A percentile compares a stretch with the other conserved stretches of the same genome.
Evolutionary conservation across 768 basidiomycete species (phyloP).

Genomic region (Russula sp.): DNA sequence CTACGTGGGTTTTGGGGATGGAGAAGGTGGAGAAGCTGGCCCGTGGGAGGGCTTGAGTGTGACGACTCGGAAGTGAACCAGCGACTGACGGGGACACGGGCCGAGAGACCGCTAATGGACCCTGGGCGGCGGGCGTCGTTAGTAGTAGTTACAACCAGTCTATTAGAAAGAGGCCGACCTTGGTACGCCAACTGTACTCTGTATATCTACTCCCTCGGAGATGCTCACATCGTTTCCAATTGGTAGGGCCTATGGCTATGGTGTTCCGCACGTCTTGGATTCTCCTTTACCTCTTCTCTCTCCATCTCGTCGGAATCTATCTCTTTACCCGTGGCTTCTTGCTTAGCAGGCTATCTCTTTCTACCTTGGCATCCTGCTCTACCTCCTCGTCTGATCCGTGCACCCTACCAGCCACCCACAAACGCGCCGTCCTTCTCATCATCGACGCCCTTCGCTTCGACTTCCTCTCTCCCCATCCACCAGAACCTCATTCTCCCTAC

Average conservation of each 20-base stretch:
- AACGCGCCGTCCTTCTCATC: constrained; percentile 75
- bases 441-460: constrained; percentile 94
- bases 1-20: too few relatives aligned
- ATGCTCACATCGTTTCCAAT: too few relatives aligned
- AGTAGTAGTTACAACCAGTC: too few relatives aligned
- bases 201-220: too few relatives aligned
- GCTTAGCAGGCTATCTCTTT: constrained; percentile 66
- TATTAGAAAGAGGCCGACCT: too few relatives aligned
- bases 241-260: background rate
- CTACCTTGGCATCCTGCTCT: constrained; percentile 44
- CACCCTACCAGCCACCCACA: constrained; percentile 59
- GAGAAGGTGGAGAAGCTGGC: too few relatives aligned
- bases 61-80: too few relatives aligned
- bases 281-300: constrained; percentile 52
- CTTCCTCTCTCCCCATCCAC: constrained; percentile 73
- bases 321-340: constrained; percentile 93
- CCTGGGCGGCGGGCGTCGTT: too few relatives aligned
- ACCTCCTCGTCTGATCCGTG: constrained; percentile 30
- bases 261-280: constrained; percentile 27
- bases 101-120: too few relatives aligned
- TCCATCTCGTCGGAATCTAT: constrained; percentile 77
- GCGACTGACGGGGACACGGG: too few relatives aligned
- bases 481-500: constrained; percentile 52
- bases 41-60: too few relatives aligned
- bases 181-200: too few relatives aligned